These are phyloP conservation scores for Lachnellula subtilissima DNA, from an alignment of 2,329 filamentous ascomycete species.

Conservation along the genomic window DNA sequence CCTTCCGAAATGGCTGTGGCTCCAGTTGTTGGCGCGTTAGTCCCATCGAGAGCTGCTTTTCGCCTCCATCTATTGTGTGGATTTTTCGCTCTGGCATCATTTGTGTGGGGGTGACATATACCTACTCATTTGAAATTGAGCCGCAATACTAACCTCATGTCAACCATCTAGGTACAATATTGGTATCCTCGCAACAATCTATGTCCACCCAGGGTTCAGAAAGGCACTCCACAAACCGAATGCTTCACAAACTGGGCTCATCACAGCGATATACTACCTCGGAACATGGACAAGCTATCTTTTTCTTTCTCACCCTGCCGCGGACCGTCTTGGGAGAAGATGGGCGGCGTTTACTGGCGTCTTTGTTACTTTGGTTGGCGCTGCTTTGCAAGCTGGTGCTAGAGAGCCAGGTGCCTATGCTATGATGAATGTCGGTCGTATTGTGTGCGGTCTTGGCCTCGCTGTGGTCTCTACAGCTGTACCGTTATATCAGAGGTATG, in stretches of 20 bases:
- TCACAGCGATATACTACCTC: slow-evolving; percentile 54
- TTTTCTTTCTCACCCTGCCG: slow-evolving; percentile 47
- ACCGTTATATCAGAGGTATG: slow-evolving; percentile 52
- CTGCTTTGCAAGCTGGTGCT: slow-evolving; percentile 43
- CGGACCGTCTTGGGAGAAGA: slow-evolving; percentile 48
- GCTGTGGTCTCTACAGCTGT: slow-evolving; percentile 53
- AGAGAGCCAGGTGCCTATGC: slow-evolving; percentile 37
- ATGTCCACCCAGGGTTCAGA: slow-evolving; percentile 52
- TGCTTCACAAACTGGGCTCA: slow-evolving; percentile 44
- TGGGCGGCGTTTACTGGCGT: slow-evolving; percentile 46
- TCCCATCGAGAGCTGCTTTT: slow-evolving; percentile 13
- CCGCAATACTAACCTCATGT: neutral
- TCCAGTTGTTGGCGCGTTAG: neutral
- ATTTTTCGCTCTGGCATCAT: slow-evolving; percentile 52
- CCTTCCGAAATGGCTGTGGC: neutral
- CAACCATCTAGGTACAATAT: slow-evolving; percentile 46
- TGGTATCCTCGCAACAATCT: slow-evolving; percentile 51
- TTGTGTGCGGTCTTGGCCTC: slow-evolving; percentile 49
- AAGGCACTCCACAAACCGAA: slow-evolving; percentile 41
- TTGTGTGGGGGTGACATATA: slow-evolving; percentile 48
- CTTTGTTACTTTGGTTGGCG: slow-evolving; percentile 43
- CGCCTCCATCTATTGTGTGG: slow-evolving; percentile 44
- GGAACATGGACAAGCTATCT: slow-evolving; percentile 53
- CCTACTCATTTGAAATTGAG: neutral
- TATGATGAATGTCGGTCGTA: slow-evolving; percentile 47